phyloP scores from a whole-genome alignment of 352 stramenopile species.

The Pythium sukuiense region DNA sequence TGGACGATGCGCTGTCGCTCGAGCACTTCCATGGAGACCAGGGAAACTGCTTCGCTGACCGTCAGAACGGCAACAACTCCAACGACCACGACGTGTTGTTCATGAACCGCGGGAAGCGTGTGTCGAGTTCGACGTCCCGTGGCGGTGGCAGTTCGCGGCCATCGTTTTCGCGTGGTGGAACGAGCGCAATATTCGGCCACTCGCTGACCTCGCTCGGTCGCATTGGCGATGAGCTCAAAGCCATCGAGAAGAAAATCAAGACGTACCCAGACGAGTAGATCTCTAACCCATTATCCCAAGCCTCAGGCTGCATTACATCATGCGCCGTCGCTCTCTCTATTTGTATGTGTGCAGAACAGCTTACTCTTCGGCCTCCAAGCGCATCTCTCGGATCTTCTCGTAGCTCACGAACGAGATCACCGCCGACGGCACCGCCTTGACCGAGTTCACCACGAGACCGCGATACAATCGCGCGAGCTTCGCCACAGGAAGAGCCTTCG shows the following conservation, averaged over 20 bases:
- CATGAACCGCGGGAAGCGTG: slow-evolving; percentile 35
- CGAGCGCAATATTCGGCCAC: slow-evolving; percentile 42
- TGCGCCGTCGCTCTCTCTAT: neutral
- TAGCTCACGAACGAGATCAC: slow-evolving; percentile 81
- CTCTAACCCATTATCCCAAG: neutral
- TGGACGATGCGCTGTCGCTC: slow-evolving; percentile 24
- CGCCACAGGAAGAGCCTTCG: slow-evolving; percentile 19
- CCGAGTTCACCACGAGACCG: slow-evolving; percentile 67
- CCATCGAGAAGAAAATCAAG: slow-evolving; percentile 71
- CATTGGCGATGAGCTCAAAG: slow-evolving; percentile 62
- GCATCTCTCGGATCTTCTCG: slow-evolving; percentile 68
- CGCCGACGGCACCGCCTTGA: slow-evolving; percentile 69
- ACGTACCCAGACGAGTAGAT: slow-evolving; percentile 31
- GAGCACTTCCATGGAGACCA: slow-evolving; percentile 28
- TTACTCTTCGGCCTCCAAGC: slow-evolving; percentile 29
- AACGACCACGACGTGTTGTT: slow-evolving; percentile 30
- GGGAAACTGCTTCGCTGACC: neutral
- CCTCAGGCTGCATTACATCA: slow-evolving; percentile 3
- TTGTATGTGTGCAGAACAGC: neutral
- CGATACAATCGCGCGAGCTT: slow-evolving; percentile 52
- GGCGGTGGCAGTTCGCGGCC: slow-evolving; percentile 29
- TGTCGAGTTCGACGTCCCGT: slow-evolving; percentile 24
- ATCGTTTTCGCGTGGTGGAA: slow-evolving; percentile 17
- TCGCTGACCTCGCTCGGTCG: slow-evolving; percentile 59
- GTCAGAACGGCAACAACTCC: slow-evolving; percentile 16